Evolutionary conservation across 495 filamentous ascomycete genomes (phyloP).

Genomic region (Chaetomidium leptoderma): DNA sequence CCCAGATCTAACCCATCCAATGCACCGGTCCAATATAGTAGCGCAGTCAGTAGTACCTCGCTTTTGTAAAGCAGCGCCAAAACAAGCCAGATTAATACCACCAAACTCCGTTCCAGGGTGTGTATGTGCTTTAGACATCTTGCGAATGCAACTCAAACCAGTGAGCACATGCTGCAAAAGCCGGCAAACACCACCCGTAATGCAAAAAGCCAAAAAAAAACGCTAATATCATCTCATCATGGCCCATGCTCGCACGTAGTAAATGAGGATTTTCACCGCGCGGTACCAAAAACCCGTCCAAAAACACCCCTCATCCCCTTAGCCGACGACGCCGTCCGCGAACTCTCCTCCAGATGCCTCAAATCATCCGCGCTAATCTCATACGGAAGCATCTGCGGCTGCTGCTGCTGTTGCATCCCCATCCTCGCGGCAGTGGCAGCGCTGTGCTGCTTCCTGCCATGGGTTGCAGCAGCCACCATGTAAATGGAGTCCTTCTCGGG

Average conservation of each 20-base stretch:
- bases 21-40: conserved; percentile 5
- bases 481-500: conserved; percentile 30
- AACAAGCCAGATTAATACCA: background rate
- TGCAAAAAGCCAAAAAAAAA: background rate
- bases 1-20: conserved; percentile 5
- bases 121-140: background rate
- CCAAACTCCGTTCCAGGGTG: conserved; percentile 3
- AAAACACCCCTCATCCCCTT: conserved; percentile 42
- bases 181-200: background rate
- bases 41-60: too few relatives aligned
- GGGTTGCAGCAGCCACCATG: background rate
- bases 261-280: background rate
- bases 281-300: conserved; percentile 39
- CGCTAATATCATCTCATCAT: conserved; percentile 1
- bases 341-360: conserved; percentile 31
- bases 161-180: background rate
- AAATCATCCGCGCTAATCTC: conserved; percentile 46
- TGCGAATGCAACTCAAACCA: too few relatives aligned
- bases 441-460: conserved; percentile 10
- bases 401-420: conserved; percentile 11
- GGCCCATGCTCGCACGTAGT: too few relatives aligned
- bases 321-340: conserved; percentile 21
- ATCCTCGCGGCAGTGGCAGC: too few relatives aligned
- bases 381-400: conserved; percentile 37
- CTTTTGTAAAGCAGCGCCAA: background rate